phyloP scores from a whole-genome alignment of 768 basidiomycete genomes.

The Pleurotus cornucopiae region DNA sequence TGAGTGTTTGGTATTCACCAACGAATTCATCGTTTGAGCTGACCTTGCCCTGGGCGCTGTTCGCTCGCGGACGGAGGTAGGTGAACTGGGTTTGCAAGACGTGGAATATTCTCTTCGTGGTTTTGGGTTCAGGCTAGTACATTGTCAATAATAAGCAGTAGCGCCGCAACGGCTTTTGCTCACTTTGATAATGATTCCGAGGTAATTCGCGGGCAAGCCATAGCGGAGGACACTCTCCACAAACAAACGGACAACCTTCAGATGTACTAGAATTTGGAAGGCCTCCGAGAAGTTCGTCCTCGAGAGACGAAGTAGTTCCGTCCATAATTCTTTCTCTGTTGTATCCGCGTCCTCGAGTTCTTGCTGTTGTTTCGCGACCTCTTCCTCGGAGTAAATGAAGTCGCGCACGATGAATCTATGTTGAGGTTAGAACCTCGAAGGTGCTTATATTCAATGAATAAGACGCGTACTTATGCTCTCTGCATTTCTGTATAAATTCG shows the following conservation, averaged over 20 bases:
- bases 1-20: slow-evolving; percentile 87
- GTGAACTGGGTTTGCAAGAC: slow-evolving; percentile 73
- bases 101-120: slow-evolving; percentile 72
- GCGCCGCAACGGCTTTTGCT: not conserved
- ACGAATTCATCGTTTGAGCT: slow-evolving; percentile 62
- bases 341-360: slow-evolving; percentile 76
- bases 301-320: slow-evolving; percentile 84
- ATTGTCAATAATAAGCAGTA: not conserved
- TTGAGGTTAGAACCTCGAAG: not conserved
- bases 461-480: slow-evolving; percentile 82
- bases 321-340: slow-evolving; percentile 97
- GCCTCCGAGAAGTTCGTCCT: slow-evolving; percentile 97
- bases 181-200: slow-evolving; percentile 79
- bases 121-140: slow-evolving; percentile 79
- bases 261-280: slow-evolving; percentile 88
- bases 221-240: slow-evolving; percentile 95
- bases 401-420: slow-evolving; percentile 90
- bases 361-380: slow-evolving; percentile 72
- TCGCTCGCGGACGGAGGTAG: slow-evolving; percentile 74
- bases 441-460: slow-evolving; percentile 7
- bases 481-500: slow-evolving; percentile 88
- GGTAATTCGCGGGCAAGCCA: slow-evolving; percentile 89
- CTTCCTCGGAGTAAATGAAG: slow-evolving; percentile 83
- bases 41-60: slow-evolving; percentile 35
- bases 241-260: slow-evolving; percentile 88